phyloP scores from a whole-genome alignment of 202 grass and related monocot species.

The Panicum hallii region DNA sequence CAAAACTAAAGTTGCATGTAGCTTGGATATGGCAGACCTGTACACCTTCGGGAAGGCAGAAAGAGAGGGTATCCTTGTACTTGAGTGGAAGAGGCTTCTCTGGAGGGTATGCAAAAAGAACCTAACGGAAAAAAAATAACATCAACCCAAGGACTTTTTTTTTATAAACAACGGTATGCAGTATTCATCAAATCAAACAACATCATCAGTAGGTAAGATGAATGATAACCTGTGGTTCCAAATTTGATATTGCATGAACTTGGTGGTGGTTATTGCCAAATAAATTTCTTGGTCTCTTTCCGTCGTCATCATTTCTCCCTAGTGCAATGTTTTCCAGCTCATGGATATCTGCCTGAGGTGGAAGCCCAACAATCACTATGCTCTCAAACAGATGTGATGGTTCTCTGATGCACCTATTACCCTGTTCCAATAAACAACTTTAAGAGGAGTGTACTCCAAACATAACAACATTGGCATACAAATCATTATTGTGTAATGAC shows the following conservation, averaged over 20 bases:
- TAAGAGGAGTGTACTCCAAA: neutral
- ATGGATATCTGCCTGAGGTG: constrained; percentile 79
- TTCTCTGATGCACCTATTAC: constrained; percentile 75
- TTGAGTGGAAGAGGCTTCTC: constrained; percentile 91
- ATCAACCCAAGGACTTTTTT: constrained; percentile 13
- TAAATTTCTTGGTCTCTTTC: constrained; percentile 75
- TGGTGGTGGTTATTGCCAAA: constrained; percentile 77
- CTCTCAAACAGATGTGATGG: constrained; percentile 92
- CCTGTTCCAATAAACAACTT: constrained; percentile 57
- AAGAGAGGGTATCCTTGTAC: constrained; percentile 95
- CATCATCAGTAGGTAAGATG: constrained; percentile 11
- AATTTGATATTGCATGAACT: constrained; percentile 84
- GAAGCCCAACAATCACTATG: constrained; percentile 91
- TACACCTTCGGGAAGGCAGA: constrained; percentile 96
- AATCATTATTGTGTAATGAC: neutral
- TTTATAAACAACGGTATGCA: neutral
- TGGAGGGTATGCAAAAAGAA: constrained; percentile 97
- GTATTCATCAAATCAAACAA: constrained; percentile 14
- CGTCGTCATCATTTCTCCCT: constrained; percentile 70
- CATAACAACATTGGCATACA: constrained; percentile 10
- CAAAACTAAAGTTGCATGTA: constrained; percentile 20
- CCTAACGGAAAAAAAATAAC: constrained; percentile 53
- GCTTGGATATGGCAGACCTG: constrained; percentile 62
- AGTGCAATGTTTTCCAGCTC: constrained; percentile 73
- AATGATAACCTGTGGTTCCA: constrained; percentile 90